phyloP scores from a whole-genome alignment of 768 basidiomycete genomes.

The Pleurotus tuber-regium region DNA sequence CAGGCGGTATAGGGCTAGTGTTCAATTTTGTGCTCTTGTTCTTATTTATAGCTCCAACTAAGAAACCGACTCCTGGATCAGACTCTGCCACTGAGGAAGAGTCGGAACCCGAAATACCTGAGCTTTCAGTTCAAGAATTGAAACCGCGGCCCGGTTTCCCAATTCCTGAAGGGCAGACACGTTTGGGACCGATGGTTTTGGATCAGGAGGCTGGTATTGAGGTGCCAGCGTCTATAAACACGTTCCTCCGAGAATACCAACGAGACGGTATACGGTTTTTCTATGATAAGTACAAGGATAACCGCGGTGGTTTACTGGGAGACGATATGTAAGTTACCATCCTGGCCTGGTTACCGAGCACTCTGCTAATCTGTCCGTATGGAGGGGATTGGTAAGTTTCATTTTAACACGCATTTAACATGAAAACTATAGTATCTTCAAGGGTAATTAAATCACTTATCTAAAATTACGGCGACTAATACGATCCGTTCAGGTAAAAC shows the following conservation, averaged over 20 bases:
- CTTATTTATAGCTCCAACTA: too few relatives aligned
- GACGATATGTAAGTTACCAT: conserved; percentile 91
- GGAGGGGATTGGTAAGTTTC: conserved; percentile 17
- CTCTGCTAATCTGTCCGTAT: not conserved
- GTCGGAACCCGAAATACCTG: conserved; percentile 26
- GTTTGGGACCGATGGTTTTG: conserved; percentile 47
- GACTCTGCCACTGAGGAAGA: conserved; percentile 17
- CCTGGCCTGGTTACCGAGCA: conserved; percentile 5
- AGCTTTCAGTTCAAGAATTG: conserved; percentile 28
- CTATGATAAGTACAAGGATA: conserved; percentile 65
- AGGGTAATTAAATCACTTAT: too few relatives aligned
- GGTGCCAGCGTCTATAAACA: conserved; percentile 74
- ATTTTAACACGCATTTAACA: too few relatives aligned
- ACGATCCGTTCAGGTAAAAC: conserved; percentile 75
- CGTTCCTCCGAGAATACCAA: conserved; percentile 88
- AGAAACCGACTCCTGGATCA: not conserved
- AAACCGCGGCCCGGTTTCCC: conserved; percentile 55
- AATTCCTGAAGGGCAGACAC: conserved; percentile 39
- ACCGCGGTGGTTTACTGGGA: conserved; percentile 79
- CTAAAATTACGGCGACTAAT: too few relatives aligned
- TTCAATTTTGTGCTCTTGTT: too few relatives aligned
- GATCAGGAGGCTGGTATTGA: conserved; percentile 40
- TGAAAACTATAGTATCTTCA: too few relatives aligned
- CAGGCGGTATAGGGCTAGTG: too few relatives aligned
- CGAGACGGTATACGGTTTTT: conserved; percentile 84